Percentiles rank a stretch among this genome's conserved stretches.
Conservation (phyloP, 140 eudicot genomes). For the Eryngium alpinum region DNA sequence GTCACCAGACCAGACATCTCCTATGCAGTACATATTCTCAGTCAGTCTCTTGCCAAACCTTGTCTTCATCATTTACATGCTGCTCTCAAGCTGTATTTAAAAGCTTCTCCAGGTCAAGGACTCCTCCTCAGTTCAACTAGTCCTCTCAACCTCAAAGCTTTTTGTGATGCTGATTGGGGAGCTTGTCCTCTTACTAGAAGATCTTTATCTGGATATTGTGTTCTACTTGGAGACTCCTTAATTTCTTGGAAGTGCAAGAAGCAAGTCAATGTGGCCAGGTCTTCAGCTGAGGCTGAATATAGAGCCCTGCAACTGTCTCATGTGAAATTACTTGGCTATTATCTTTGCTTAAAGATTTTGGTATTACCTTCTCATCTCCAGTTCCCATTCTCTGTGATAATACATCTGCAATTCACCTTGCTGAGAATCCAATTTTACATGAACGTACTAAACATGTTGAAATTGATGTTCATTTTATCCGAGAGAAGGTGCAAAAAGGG, state of each 20-base stretch:
- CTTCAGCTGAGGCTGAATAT: not conserved
- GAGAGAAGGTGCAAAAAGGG: not conserved
- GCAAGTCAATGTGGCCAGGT: not conserved
- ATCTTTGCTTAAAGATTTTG: not conserved
- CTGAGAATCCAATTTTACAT: not conserved
- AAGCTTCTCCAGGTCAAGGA: not conserved
- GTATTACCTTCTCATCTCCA: not conserved
- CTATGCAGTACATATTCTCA: not conserved
- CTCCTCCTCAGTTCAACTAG: not conserved
- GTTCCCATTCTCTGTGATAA: not conserved
- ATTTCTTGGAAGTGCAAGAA: not conserved
- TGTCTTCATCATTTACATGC: not conserved
- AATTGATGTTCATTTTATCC: not conserved
- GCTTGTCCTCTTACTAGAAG: not conserved
- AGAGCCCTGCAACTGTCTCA: not conserved
- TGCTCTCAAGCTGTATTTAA: not conserved
- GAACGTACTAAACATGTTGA: not conserved
- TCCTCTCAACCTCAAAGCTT: not conserved
- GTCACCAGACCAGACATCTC: not conserved
- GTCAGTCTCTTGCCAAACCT: not conserved
- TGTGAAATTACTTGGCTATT: not conserved
- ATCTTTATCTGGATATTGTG: not conserved
- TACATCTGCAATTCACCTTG: not conserved
- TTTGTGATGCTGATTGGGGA: not conserved
- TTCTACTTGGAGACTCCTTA: not conserved